phyloP scores from a whole-genome alignment of 257 asterid species.

The Salvia splendens region DNA sequence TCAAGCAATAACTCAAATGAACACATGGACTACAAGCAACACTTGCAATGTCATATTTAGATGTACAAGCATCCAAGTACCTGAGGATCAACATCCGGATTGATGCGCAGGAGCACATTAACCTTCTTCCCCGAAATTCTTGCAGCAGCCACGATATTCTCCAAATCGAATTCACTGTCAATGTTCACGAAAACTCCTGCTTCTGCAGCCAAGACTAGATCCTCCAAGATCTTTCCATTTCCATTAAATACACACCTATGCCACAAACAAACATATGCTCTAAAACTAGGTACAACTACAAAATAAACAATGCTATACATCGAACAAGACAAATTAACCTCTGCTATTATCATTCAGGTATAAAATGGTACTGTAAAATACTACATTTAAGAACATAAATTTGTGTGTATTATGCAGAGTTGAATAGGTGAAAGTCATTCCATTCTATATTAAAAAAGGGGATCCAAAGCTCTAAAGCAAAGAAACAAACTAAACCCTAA shows the following conservation, averaged over 20 bases:
- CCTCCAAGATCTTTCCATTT: conserved; percentile 85
- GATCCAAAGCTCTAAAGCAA: not conserved
- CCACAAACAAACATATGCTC: not conserved
- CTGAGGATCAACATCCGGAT: conserved; percentile 99
- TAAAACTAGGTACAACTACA: conserved; percentile 7
- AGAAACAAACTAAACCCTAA: not conserved
- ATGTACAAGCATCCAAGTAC: conserved; percentile 37
- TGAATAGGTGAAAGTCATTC: not conserved
- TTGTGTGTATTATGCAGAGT: not conserved
- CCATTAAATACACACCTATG: conserved; percentile 93
- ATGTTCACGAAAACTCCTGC: conserved; percentile 87
- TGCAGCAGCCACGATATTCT: conserved; percentile 80
- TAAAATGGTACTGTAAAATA: not conserved
- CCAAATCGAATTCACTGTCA: conserved; percentile 94
- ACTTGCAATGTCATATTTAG: not conserved
- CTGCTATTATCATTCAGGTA: not conserved
- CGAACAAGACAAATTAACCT: not conserved
- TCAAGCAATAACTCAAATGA: not conserved
- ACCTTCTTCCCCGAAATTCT: conserved; percentile 81
- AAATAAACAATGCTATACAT: not conserved
- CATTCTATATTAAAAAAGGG: not conserved
- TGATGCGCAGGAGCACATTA: conserved; percentile 80
- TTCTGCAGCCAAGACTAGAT: conserved; percentile 87
- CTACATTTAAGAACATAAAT: not conserved
- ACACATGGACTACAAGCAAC: not conserved